phyloP scores from a whole-genome alignment of 345 rosid genomes.

The Camelina hispida region DNA sequence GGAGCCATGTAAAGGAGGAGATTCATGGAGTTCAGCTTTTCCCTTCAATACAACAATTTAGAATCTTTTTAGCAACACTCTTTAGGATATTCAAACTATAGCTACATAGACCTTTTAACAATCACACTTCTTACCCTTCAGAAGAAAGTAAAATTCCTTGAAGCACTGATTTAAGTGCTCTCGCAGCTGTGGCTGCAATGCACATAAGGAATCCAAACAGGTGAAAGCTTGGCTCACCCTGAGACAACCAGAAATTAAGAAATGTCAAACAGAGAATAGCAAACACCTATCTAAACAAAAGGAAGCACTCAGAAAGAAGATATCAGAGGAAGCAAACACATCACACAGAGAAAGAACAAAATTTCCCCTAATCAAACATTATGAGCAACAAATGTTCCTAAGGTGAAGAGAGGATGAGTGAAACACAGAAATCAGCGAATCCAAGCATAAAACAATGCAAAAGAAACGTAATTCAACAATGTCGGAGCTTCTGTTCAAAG shows the following conservation, averaged over 20 bases:
- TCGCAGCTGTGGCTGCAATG: conserved; percentile 89
- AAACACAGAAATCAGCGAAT: neutral
- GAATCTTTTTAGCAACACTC: conserved; percentile 31
- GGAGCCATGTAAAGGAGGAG: conserved; percentile 99
- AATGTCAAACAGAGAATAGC: neutral
- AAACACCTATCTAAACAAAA: conserved; percentile 21
- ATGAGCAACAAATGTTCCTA: neutral
- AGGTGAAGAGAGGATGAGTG: neutral
- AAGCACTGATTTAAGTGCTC: conserved; percentile 96
- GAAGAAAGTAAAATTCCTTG: conserved; percentile 98
- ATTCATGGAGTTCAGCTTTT: conserved; percentile 98
- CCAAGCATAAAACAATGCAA: conserved; percentile 9
- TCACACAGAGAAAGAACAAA: neutral
- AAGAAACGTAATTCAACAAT: neutral
- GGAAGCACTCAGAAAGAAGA: neutral
- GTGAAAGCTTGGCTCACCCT: conserved; percentile 99
- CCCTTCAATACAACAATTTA: conserved; percentile 57
- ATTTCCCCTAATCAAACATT: neutral
- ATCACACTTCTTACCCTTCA: conserved; percentile 71
- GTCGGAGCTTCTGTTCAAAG: neutral
- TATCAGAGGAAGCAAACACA: conserved; percentile 5
- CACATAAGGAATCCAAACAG: conserved; percentile 97
- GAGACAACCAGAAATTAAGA: conserved; percentile 17
- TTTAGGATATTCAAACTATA: neutral
- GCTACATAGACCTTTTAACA: neutral